Evolutionary conservation across 768 basidiomycete species (phyloP).

Genomic region (Kwoniella bestiolae): DNA sequence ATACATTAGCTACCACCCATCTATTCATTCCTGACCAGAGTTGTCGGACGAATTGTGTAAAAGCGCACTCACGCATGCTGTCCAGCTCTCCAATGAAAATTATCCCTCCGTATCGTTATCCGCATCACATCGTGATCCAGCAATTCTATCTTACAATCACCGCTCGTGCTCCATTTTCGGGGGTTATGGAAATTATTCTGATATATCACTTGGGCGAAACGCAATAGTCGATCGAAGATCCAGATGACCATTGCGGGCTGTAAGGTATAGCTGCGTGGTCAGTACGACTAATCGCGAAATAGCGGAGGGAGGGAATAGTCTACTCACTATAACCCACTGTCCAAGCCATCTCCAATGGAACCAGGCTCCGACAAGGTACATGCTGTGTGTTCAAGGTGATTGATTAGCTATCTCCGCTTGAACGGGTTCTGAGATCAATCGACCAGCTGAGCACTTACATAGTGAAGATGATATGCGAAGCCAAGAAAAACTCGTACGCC

Average conservation of each 20-base stretch:
- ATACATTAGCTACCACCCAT: too few species aligned
- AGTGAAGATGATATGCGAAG: constrained; percentile 54
- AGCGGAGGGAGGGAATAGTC: background rate
- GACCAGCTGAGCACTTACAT: constrained; percentile 27
- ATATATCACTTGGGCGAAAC: constrained; percentile 38
- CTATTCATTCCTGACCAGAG: too few species aligned
- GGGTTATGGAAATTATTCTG: constrained; percentile 47
- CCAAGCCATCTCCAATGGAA: constrained; percentile 42
- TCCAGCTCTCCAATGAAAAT: constrained; percentile 32
- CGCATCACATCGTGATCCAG: constrained; percentile 41
- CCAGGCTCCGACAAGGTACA: constrained; percentile 42
- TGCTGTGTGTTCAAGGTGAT: constrained; percentile 19
- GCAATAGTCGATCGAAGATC: constrained; percentile 50
- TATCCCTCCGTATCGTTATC: constrained; percentile 23
- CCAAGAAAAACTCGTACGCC: constrained; percentile 56
- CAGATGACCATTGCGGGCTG: constrained; percentile 52
- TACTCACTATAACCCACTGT: constrained; percentile 43
- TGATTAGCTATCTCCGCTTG: background rate
- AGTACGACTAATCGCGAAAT: background rate
- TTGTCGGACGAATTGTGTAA: too few species aligned
- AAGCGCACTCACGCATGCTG: constrained; percentile 40
- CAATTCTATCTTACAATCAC: constrained; percentile 34
- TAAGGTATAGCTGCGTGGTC: background rate
- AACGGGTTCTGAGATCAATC: background rate
- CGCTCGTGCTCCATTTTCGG: constrained; percentile 4